Percentiles rank a stretch among this genome's conserved stretches.
These are phyloP conservation scores for Ophiosphaerella narmari DNA, from an alignment of 2,329 filamentous ascomycete species.

Conservation along the genomic window DNA sequence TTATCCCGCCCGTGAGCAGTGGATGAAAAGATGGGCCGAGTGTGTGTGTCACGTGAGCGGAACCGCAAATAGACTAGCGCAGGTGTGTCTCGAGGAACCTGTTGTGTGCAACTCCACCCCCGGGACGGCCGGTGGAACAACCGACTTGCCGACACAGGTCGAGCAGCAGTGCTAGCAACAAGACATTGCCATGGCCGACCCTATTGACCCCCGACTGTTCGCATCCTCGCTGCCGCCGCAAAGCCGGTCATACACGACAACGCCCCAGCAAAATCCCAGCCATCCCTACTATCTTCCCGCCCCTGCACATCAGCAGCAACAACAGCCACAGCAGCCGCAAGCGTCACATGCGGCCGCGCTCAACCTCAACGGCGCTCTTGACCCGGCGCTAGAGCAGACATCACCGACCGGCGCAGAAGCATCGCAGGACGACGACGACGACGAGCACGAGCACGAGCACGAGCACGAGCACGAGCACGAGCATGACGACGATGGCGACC, in stretches of 20 bases:
- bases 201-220: constrained; percentile 40
- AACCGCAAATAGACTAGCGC: not conserved
- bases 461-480: constrained; percentile 40
- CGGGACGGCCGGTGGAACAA: constrained; percentile 10
- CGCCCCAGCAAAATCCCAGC: constrained; percentile 25
- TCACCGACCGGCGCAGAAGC: constrained; percentile 27
- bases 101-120: not conserved
- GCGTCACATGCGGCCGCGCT: too few relatives aligned
- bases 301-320: constrained; percentile 26
- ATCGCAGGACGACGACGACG: constrained; percentile 33
- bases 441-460: constrained; percentile 34
- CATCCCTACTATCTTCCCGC: constrained; percentile 42
- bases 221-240: constrained; percentile 30
- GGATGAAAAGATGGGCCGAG: constrained; percentile 57
- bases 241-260: constrained; percentile 32
- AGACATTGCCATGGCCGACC: constrained; percentile 30
- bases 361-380: constrained; percentile 22
- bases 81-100: not conserved
- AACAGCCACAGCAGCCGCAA: constrained; percentile 13
- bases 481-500: constrained; percentile 34
- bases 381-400: constrained; percentile 40
- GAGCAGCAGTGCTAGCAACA: constrained; percentile 1
- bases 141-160: constrained; percentile 23
- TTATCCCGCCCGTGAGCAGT: constrained; percentile 87
- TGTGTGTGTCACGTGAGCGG: too few relatives aligned